Conservation (phyloP, 2,329 filamentous ascomycete species). For the Alternaria conjuncta region DNA sequence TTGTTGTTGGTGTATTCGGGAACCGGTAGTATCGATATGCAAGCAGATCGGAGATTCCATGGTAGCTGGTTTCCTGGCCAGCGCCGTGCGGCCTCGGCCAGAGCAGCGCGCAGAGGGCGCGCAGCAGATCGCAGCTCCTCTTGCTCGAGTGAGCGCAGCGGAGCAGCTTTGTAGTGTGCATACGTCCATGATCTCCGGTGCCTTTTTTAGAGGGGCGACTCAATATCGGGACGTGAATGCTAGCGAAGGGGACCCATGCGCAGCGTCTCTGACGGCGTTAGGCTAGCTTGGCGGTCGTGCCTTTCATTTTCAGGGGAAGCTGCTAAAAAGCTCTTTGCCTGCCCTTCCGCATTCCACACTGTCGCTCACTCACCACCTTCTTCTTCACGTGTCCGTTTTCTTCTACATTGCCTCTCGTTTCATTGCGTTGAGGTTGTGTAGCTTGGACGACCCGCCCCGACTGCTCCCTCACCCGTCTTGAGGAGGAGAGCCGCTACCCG, state of each 20-base stretch:
- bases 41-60: conserved; percentile 7
- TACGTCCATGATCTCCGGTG: conserved; percentile 1
- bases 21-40: conserved; percentile 19
- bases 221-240: conserved; percentile 26
- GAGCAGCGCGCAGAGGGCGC: neutral
- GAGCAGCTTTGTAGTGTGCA: conserved; percentile 7
- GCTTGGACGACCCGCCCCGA: conserved; percentile 8
- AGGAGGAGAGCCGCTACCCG: conserved; percentile 31
- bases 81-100: conserved; percentile 17
- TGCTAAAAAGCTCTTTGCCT: conserved; percentile 40
- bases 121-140: neutral
- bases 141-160: neutral
- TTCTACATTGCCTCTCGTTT: conserved; percentile 42
- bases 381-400: conserved; percentile 28
- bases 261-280: conserved; percentile 29
- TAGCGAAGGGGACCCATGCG: conserved; percentile 35
- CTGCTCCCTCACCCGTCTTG: conserved; percentile 19
- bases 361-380: conserved; percentile 35
- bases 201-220: conserved; percentile 29
- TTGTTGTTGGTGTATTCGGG: conserved; percentile 3
- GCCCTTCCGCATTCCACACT: conserved; percentile 38
- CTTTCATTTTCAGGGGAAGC: conserved; percentile 41
- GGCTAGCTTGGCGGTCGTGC: conserved; percentile 31
- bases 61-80: conserved; percentile 12
- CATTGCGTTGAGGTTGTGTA: conserved; percentile 27